A percentile compares a stretch with the other conserved stretches of the same genome.
These are phyloP conservation scores for Cytospora chrysosperma DNA, from an alignment of 2,329 filamentous ascomycete genomes.

Conservation along the genomic window DNA sequence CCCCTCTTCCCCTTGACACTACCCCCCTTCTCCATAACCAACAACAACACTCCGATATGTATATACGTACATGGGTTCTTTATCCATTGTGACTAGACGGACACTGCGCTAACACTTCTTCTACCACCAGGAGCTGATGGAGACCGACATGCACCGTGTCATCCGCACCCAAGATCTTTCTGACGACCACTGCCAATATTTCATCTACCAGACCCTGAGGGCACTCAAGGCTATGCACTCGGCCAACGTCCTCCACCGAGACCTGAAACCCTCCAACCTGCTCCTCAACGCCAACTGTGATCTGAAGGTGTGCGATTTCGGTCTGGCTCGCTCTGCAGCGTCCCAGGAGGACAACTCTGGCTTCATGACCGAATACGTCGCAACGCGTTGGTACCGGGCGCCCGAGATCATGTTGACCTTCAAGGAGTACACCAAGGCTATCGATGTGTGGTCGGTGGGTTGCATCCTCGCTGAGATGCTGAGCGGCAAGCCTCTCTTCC, in stretches of 20 bases:
- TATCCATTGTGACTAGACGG: neutral
- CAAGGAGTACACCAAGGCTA: conserved; percentile 99
- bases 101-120: neutral
- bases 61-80: no score
- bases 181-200: conserved; percentile 99
- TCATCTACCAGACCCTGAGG: conserved; percentile 98
- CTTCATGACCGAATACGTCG: conserved; percentile 99
- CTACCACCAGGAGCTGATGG: conserved; percentile 82
- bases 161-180: conserved; percentile 98
- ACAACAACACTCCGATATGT: no score
- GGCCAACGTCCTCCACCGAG: conserved; percentile 94
- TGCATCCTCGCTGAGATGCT: conserved; percentile 99
- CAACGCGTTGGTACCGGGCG: conserved; percentile 97
- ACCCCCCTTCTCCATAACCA: no score
- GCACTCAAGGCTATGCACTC: conserved; percentile 99
- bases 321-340: conserved; percentile 89
- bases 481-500: conserved; percentile 96
- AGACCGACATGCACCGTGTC: conserved; percentile 99
- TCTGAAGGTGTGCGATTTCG: conserved; percentile 98
- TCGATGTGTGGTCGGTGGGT: conserved; percentile 98
- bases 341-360: conserved; percentile 99
- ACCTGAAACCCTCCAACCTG: conserved; percentile 95
- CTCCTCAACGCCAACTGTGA: conserved; percentile 98
- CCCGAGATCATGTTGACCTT: conserved; percentile 99
- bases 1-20: neutral